These are phyloP conservation scores for Aquanectria penicillioides DNA, from an alignment of 2,329 filamentous ascomycete genomes.

Conservation along the genomic window DNA sequence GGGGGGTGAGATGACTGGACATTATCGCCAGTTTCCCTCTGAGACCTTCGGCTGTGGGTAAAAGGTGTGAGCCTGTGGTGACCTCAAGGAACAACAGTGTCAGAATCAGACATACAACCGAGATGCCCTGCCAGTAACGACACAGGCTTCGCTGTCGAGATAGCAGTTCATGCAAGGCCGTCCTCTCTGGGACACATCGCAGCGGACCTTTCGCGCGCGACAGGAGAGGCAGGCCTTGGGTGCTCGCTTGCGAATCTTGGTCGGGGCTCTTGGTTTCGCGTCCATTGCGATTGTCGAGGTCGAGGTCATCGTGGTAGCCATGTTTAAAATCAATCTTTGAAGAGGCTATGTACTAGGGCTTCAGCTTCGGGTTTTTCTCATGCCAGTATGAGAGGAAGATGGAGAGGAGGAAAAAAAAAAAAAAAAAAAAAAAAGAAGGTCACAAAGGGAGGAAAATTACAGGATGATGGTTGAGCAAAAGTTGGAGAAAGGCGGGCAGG, in stretches of 20 bases:
- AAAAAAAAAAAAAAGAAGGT: slow-evolving; percentile 11
- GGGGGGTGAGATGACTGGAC: slow-evolving; percentile 16
- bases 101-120: slow-evolving; percentile 19
- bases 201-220: slow-evolving; percentile 61
- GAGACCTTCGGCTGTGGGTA: slow-evolving; percentile 9
- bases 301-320: slow-evolving; percentile 21
- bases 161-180: slow-evolving; percentile 63
- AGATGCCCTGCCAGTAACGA: slow-evolving; percentile 50
- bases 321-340: neutral
- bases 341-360: neutral
- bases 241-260: slow-evolving; percentile 56
- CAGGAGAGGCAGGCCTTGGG: slow-evolving; percentile 63
- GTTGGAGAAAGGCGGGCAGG: slow-evolving; percentile 21
- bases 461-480: slow-evolving; percentile 16
- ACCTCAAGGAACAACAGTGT: neutral
- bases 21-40: slow-evolving; percentile 13
- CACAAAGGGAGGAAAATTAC: slow-evolving; percentile 11
- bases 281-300: slow-evolving; percentile 34
- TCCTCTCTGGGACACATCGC: slow-evolving; percentile 60
- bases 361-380: neutral
- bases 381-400: neutral
- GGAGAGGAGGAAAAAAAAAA: slow-evolving; percentile 7
- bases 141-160: slow-evolving; percentile 57
- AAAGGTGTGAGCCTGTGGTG: neutral
- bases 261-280: slow-evolving; percentile 44